Evolutionary conservation across 2,329 filamentous ascomycete genomes (phyloP).

Genomic region (Aciculosporium take): DNA sequence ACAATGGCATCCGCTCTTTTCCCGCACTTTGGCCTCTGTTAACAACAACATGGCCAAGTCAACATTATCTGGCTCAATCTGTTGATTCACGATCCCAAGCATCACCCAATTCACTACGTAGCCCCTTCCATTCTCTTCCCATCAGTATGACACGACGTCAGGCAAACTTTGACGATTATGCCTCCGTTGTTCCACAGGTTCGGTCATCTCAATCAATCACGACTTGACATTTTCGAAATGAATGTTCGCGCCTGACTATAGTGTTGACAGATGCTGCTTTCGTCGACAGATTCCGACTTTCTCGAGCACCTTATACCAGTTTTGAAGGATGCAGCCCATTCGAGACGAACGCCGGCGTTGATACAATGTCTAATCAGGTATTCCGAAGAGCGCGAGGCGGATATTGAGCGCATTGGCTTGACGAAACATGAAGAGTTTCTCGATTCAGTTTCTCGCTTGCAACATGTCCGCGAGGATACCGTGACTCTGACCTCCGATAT

Average conservation of each 20-base stretch:
- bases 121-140: slow-evolving; percentile 2
- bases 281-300: slow-evolving; percentile 83
- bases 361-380: slow-evolving; percentile 59
- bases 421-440: slow-evolving; percentile 97
- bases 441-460: slow-evolving; percentile 82
- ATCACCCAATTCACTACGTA: not conserved
- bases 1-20: too few relatives aligned
- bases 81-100: not conserved
- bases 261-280: slow-evolving; percentile 72
- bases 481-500: slow-evolving; percentile 83
- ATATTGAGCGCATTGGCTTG: slow-evolving; percentile 89
- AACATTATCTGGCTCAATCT: not conserved
- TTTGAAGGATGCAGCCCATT: slow-evolving; percentile 73
- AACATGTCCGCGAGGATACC: slow-evolving; percentile 80
- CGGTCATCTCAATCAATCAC: slow-evolving; percentile 1
- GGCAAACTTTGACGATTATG: slow-evolving; percentile 32
- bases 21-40: too few relatives aligned
- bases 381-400: slow-evolving; percentile 70
- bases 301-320: slow-evolving; percentile 91
- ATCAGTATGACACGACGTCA: slow-evolving; percentile 29
- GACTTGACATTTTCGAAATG: too few relatives aligned
- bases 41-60: too few relatives aligned
- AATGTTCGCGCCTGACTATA: slow-evolving; percentile 3
- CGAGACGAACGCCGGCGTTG: slow-evolving; percentile 57
- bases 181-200: slow-evolving; percentile 32